Base-by-base conservation (phyloP, 306 rosid species). In the Mimosa pudica region DNA sequence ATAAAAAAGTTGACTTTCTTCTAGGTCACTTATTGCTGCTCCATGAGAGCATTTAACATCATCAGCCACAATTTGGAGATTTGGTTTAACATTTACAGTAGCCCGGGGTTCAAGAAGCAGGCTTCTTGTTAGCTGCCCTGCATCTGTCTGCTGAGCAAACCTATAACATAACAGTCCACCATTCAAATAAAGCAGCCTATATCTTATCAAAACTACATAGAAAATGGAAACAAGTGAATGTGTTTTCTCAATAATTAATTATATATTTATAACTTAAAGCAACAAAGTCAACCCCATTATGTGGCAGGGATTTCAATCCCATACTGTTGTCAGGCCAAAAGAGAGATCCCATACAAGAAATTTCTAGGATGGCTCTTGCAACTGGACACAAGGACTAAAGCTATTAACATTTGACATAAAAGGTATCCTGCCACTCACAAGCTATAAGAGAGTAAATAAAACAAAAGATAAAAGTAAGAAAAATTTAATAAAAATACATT, bases 41-140 rank as follows among this genome's bases (percentile, higher is more conserved):
- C 98, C 99, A 78, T 95, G 99, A 8, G 99, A 95, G 76, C 99
- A 95, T 84, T 91, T 93, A 57, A 95, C 99, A 8, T 95, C 94
- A 54, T 95, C 90, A 0, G 99, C 98, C 49, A 95, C 87, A 61
- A 95, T 95, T 77, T 93, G 99, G 79, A 95, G 99, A 88, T 95
- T 95, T 2, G 98, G 99, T 72, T 95, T 93, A 45, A 93, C 91
- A 73, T 95, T 93, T 64, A 93, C 94, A 7, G 94, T 90, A 3
- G 98, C 99, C 41, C 96, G 96, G 63, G 99, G 98, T 79, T 90
- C 97, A 18, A 95, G 94, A 35, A 95, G 97, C 84, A 95, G 98
- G 83, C 93, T 91, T 84, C 98, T 87, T 44, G 98, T 88, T 75
- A 95, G 85, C 83, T 95, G 99, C 41, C 99, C 99, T 47, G 97